Conservation (phyloP, 2,329 filamentous ascomycete genomes). For the Botrytis cinerea region DNA sequence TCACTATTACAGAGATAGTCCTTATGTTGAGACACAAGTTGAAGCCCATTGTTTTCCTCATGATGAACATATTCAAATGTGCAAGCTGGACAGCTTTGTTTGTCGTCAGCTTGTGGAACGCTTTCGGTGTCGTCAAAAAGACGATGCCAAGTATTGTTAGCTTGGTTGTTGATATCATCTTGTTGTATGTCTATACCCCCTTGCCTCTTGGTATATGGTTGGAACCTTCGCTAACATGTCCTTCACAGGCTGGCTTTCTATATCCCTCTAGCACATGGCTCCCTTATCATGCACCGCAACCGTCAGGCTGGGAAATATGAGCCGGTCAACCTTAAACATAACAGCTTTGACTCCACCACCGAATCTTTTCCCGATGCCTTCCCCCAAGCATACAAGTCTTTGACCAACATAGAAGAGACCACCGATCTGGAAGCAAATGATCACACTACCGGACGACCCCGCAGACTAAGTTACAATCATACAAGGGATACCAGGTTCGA, state of each 20-base stretch:
- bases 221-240: not conserved
- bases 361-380: not conserved
- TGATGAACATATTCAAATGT: slow-evolving; percentile 33
- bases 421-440: slow-evolving; percentile 15
- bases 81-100: slow-evolving; percentile 31
- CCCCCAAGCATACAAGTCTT: slow-evolving; percentile 21
- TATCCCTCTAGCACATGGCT: slow-evolving; percentile 37
- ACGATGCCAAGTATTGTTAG: slow-evolving; percentile 22
- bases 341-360: not conserved
- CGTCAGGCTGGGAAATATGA: slow-evolving; percentile 19
- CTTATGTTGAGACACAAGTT: slow-evolving; percentile 33
- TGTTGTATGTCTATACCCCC: slow-evolving; percentile 29
- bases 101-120: slow-evolving; percentile 28
- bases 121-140: not conserved
- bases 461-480: slow-evolving; percentile 31
- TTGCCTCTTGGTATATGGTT: not conserved
- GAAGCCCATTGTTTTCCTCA: slow-evolving; percentile 33
- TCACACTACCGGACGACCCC: not conserved
- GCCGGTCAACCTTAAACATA: slow-evolving; percentile 10
- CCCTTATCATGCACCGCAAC: slow-evolving; percentile 31
- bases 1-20: slow-evolving; percentile 36
- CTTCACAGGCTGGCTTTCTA: slow-evolving; percentile 33
- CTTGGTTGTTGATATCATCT: slow-evolving; percentile 28
- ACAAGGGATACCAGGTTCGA: slow-evolving; percentile 32
- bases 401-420: slow-evolving; percentile 17